Evolutionary conservation across 208 protist species (phyloP), one percentile per base, ranked within the genome.

Genomic region (Crithidia bombi): DNA sequence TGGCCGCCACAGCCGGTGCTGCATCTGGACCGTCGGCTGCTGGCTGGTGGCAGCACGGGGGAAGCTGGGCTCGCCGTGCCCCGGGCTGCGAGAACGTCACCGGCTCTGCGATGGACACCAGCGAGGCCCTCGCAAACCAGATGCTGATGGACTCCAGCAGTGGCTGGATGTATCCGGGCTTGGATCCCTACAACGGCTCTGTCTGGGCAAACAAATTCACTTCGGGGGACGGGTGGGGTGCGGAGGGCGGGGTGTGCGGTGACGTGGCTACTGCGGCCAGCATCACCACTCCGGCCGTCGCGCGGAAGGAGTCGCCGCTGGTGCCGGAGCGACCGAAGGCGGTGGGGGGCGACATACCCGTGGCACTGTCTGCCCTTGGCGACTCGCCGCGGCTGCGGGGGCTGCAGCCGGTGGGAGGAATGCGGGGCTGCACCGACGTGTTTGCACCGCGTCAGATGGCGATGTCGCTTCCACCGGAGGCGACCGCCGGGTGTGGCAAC

Each of bases 111-210:
- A 55, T 63, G 54, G 65, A 70, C 54, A 63, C 65, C 11, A 69
- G 62, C 23, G 63, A 76, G 56, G 55, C 54, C 2, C 41, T 70
- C 19, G 21, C 55, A 4, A 65, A 66, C 25, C 57, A 70, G 44
- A 65, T 66, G 44, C 63, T 51, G 62, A 68, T 61, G n/a, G 70
- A 59, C 47, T 64, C 55, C 33, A 65, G 3, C 47, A 59, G n/a
- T 3, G 43, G 44, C n/a, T 70, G 55, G 50, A 65, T 51, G 63
- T 57, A 61, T 33, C 32, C 63, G 14, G 25, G 43, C 21, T 44
- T 58, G 6, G 46, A 65, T 41, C 23, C 65, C 28, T 61, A 36
- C 43, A 35, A 12, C 19, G 61, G 35, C 44, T 23, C 47, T 5
- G 56, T 55, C 28, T 69, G 70, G 55, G 55, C 15, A 9, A 59